phyloP scores from a whole-genome alignment of 2,329 filamentous ascomycete species.

The Fusarium irregulare region DNA sequence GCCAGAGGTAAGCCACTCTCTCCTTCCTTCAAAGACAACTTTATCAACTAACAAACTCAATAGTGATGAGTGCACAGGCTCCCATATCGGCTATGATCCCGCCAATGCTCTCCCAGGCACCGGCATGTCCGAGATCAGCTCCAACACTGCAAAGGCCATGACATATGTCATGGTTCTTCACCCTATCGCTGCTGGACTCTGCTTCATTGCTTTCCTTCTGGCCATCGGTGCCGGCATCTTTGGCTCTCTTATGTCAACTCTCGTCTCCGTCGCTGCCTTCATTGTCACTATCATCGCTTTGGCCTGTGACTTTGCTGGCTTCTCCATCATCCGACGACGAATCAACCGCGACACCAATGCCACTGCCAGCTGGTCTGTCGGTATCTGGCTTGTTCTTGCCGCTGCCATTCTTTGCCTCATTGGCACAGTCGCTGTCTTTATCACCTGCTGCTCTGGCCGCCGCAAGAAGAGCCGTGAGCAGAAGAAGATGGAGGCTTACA shows the following conservation, averaged over 20 bases:
- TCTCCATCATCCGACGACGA: slow-evolving; percentile 64
- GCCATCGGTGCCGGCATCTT: slow-evolving; percentile 63
- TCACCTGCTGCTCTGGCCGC: slow-evolving; percentile 70
- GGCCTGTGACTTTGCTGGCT: slow-evolving; percentile 68
- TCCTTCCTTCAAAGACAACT: not conserved
- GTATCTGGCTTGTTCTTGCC: slow-evolving; percentile 69
- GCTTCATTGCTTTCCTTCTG: slow-evolving; percentile 69
- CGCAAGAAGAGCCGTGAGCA: slow-evolving; percentile 47
- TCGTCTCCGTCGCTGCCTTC: slow-evolving; percentile 63
- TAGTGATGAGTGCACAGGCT: slow-evolving; percentile 61
- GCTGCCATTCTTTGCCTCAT: slow-evolving; percentile 66
- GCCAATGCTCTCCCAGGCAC: slow-evolving; percentile 57
- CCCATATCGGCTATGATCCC: slow-evolving; percentile 67
- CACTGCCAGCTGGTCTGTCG: slow-evolving; percentile 63
- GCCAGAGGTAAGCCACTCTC: slow-evolving; percentile 38
- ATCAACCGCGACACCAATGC: slow-evolving; percentile 60
- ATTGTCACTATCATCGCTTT: slow-evolving; percentile 62
- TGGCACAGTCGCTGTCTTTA: slow-evolving; percentile 67
- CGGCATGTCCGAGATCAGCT: slow-evolving; percentile 56
- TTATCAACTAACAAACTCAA: slow-evolving; percentile 14
- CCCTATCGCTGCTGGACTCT: slow-evolving; percentile 67
- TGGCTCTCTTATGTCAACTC: slow-evolving; percentile 63
- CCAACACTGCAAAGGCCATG: slow-evolving; percentile 60
- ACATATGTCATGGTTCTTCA: slow-evolving; percentile 72
- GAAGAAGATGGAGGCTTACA: slow-evolving; percentile 46